Conservation (phyloP, 345 rosid species). For the Boechera retrofracta region DNA sequence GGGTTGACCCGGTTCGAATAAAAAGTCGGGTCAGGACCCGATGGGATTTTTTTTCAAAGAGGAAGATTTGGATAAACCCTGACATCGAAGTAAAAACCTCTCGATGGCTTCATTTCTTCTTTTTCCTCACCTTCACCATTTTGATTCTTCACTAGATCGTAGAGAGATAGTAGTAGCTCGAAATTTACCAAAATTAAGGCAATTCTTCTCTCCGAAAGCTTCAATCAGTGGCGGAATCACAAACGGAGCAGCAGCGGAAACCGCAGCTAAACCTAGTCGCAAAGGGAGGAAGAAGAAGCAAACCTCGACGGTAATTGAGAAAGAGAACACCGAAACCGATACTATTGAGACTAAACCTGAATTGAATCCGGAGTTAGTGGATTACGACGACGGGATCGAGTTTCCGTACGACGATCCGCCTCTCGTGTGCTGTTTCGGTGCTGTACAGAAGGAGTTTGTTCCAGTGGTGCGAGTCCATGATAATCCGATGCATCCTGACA, state of each 20-base stretch:
- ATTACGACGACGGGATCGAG: constrained; percentile 79
- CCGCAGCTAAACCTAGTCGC: constrained; percentile 64
- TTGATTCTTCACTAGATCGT: constrained; percentile 33
- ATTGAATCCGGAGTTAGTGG: constrained; percentile 37
- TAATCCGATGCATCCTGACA: constrained; percentile 81
- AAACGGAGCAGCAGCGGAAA: constrained; percentile 53
- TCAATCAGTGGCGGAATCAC: constrained; percentile 46
- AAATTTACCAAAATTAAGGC: neutral
- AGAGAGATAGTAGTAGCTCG: constrained; percentile 10
- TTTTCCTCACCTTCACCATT: constrained; percentile 54
- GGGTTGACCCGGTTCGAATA: constrained; percentile 5
- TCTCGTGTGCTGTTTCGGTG: constrained; percentile 90
- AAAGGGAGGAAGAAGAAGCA: constrained; percentile 67
- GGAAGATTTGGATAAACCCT: constrained; percentile 57
- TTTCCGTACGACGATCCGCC: constrained; percentile 83
- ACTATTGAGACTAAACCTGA: constrained; percentile 30
- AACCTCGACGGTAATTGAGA: constrained; percentile 31
- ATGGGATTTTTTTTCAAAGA: constrained; percentile 13
- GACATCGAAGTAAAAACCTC: constrained; percentile 19
- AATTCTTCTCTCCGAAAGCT: constrained; percentile 36
- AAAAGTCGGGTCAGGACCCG: constrained; percentile 32
- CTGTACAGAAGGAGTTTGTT: constrained; percentile 79
- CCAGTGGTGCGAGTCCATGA: constrained; percentile 85
- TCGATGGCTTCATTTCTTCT: constrained; percentile 66
- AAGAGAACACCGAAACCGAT: constrained; percentile 38